A percentile compares a stretch with the other conserved stretches of the same genome.
phyloP scores from a whole-genome alignment of 2,329 filamentous ascomycete genomes.

The Trichoderma afroharzianum region DNA sequence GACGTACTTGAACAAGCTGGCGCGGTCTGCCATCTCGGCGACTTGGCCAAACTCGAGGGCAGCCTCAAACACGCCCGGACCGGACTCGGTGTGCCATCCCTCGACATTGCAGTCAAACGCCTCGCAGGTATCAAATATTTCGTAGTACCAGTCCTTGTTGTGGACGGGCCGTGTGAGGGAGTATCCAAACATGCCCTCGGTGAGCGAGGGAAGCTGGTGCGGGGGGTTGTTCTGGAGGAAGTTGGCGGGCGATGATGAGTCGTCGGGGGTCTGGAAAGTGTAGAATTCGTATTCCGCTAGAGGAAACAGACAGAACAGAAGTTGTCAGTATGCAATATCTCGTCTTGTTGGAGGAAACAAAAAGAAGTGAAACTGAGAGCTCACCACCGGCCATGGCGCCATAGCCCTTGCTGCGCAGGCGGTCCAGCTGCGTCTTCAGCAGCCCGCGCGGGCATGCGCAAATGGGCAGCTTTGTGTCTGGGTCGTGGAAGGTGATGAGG shows the following conservation, averaged over 20 bases:
- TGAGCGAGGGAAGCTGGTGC: conserved; percentile 70
- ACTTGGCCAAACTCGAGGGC: conserved; percentile 89
- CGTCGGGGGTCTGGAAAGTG: conserved; percentile 71
- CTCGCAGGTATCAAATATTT: conserved; percentile 75
- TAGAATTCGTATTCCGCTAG: conserved; percentile 93
- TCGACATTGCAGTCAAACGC: conserved; percentile 79
- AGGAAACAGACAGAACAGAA: neutral
- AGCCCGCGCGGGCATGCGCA: conserved; percentile 77
- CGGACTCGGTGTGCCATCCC: conserved; percentile 93
- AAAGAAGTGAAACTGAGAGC: conserved; percentile 24
- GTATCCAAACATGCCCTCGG: conserved; percentile 95
- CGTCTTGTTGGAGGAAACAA: neutral
- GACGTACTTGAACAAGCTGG: conserved; percentile 88
- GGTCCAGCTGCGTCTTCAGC: conserved; percentile 64
- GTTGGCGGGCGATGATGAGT: conserved; percentile 62
- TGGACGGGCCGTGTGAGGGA: conserved; percentile 81
- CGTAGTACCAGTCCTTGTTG: conserved; percentile 91
- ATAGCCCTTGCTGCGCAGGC: conserved; percentile 65
- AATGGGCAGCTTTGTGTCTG: conserved; percentile 67
- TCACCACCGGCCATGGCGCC: conserved; percentile 86
- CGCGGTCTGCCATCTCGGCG: conserved; percentile 84
- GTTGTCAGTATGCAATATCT: neutral
- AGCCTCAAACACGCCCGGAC: conserved; percentile 92
- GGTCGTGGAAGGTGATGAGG: conserved; percentile 77
- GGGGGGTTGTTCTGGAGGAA: conserved; percentile 73